phyloP scores from a whole-genome alignment of 2,329 filamentous ascomycete genomes.

The Scleromitrula shiraiana region DNA sequence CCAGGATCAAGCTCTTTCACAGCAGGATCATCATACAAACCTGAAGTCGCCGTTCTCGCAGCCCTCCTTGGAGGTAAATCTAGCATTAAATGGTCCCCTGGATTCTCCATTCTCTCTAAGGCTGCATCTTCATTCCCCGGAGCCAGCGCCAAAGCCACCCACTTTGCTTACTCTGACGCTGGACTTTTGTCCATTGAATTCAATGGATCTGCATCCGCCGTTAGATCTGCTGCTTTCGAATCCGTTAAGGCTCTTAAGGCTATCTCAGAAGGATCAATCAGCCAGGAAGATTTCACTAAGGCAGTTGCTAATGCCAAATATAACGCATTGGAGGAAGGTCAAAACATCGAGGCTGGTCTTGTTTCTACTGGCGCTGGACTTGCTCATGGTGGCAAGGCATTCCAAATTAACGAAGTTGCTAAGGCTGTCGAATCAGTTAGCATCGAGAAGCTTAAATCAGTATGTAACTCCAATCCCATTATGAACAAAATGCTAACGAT shows the following conservation, averaged over 20 bases:
- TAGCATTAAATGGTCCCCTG: slow-evolving; percentile 89
- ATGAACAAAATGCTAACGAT: slow-evolving; percentile 26
- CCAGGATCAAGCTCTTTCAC: slow-evolving; percentile 74
- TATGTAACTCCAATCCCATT: slow-evolving; percentile 40
- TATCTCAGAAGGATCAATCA: slow-evolving; percentile 66
- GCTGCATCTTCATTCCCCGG: slow-evolving; percentile 58
- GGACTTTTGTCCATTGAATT: slow-evolving; percentile 82
- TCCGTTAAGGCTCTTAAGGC: slow-evolving; percentile 76
- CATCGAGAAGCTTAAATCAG: slow-evolving; percentile 75
- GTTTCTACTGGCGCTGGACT: slow-evolving; percentile 79
- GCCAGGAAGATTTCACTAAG: slow-evolving; percentile 83
- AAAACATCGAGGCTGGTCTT: slow-evolving; percentile 69
- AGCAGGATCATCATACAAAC: slow-evolving; percentile 66
- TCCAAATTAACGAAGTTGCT: slow-evolving; percentile 73
- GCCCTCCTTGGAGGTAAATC: slow-evolving; percentile 85
- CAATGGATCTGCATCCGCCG: slow-evolving; percentile 62
- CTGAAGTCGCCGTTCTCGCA: slow-evolving; percentile 79
- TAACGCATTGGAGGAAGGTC: slow-evolving; percentile 72
- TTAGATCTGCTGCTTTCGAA: slow-evolving; percentile 66
- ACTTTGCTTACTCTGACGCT: slow-evolving; percentile 85
- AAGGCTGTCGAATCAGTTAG: slow-evolving; percentile 75
- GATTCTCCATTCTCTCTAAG: slow-evolving; percentile 86
- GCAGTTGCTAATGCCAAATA: slow-evolving; percentile 92
- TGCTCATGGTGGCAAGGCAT: slow-evolving; percentile 71
- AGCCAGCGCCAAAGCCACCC: slow-evolving; percentile 64